A percentile compares a stretch with the other conserved stretches of the same genome.
phyloP scores from a whole-genome alignment of 768 basidiomycete genomes.

The Cubamyces lactineus region DNA sequence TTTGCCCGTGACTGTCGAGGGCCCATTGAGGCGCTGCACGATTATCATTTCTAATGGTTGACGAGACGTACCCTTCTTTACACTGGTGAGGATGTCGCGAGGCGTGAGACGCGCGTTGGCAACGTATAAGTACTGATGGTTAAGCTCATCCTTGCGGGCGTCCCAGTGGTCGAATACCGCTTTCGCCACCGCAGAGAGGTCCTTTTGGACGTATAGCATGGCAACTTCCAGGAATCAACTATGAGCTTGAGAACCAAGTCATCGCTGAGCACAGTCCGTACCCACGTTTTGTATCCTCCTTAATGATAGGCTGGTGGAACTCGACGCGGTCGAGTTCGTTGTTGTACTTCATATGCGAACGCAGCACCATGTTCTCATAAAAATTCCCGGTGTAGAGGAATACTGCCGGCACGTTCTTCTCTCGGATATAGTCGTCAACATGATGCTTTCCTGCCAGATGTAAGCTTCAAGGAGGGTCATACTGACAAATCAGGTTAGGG shows the following conservation, averaged over 20 bases:
- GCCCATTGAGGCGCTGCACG: too few relatives aligned
- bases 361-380: slow-evolving; percentile 29
- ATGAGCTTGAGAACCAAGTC: not conserved
- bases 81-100: slow-evolving; percentile 19
- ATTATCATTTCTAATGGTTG: not conserved
- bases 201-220: slow-evolving; percentile 29
- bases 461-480: not conserved
- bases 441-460: slow-evolving; percentile 21
- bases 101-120: slow-evolving; percentile 24
- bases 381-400: slow-evolving; percentile 30
- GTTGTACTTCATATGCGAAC: slow-evolving; percentile 26
- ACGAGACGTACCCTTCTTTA: slow-evolving; percentile 20
- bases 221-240: slow-evolving; percentile 9
- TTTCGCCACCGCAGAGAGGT: slow-evolving; percentile 22
- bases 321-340: slow-evolving; percentile 21
- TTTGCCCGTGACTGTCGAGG: slow-evolving; percentile 28
- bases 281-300: slow-evolving; percentile 23
- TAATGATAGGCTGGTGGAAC: slow-evolving; percentile 27
- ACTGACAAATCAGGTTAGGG: not conserved
- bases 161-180: slow-evolving; percentile 29
- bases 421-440: slow-evolving; percentile 28
- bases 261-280: not conserved
- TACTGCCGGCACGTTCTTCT: slow-evolving; percentile 15
- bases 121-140: slow-evolving; percentile 27
- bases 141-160: slow-evolving; percentile 12